Base-by-base conservation (phyloP, 148 eudicot genomes). In the Cornus kousa region DNA sequence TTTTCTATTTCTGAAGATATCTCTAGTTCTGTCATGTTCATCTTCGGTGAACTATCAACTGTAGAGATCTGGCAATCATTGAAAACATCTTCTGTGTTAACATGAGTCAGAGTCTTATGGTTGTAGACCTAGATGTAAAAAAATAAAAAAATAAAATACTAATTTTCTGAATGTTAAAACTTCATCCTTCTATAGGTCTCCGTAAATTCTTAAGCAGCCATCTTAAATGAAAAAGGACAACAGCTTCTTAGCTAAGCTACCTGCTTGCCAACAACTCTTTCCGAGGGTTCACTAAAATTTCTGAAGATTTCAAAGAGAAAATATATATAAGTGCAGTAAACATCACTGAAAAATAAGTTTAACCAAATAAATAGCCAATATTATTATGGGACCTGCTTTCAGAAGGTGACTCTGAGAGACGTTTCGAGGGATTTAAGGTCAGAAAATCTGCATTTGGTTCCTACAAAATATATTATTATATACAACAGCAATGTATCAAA, bases 1-100 rank as follows among this genome's bases (percentile, higher is more conserved):
- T 80, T 83, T 80, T 90, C 90, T 70, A 81, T 71, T 46, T 75
- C 83, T 57, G 80, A 80, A 73, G 84, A 71, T 59, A 82, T 84
- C 68, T 82, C 85, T 40, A 85, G 67, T 67, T 86, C 88, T 64
- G 81, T 79, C 81, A 79, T 79, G 77, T 77, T 85, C 84, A 80
- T 37, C 79, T 79, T 83, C 70, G 16, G 85, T 74, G 85, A 74
- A 55, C 78, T 67, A 69, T 86, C 78, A 73, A 78, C 69, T 53
- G 80, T 68, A 20, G 88, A 79, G 69, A 65, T 78, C 66, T 69
- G 75, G 75, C 11, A 67, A 57, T 82, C 75, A 24, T 74, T 79
- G 14, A 37, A 23, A n/a, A 46, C 74, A 71, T 75, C 79, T 69
- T 53, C 75, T 19, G 46, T 72, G 77, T 67, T 72, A 83, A 72